Base-by-base conservation (phyloP, 768 basidiomycete genomes). In the Pleurotus sapidus region DNA sequence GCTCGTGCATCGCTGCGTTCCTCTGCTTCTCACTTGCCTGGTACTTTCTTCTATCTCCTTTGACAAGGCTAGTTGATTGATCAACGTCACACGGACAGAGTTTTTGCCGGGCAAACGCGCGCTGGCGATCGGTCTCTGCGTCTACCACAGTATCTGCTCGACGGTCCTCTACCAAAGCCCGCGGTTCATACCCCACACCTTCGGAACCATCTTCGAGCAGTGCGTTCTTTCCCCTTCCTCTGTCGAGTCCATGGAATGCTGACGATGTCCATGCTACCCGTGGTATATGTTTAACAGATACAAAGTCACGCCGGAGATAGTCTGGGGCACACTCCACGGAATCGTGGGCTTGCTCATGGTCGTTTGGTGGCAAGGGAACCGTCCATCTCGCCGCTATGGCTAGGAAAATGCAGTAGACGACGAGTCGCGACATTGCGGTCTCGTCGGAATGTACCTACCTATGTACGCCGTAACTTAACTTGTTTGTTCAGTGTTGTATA, bases 31-130 rank as follows among this genome's bases (percentile, higher is more conserved):
- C 79, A 4, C n/a, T 79, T 94, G 11, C 92, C 91, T 63, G 91
- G 91, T 86, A 46, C 38, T 82, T 75, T 25, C 20, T n/a, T 5
- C 5, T 39, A 46, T 48, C 49, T 53, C 57, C 11, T 39, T 5
- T 30, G 3, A 11, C 17, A 30, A 30, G 11, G 24, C 59, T 40
- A 18, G 17, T 55, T 23, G 9, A 42, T 30, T 43, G n/a, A 53
- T 20, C n/a, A n/a, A n/a, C n/a, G n/a, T 27, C 24, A 9, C 37
- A 27, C 48, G 34, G 20, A n/a, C 60, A 90, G 91, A 93, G 63
- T 92, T 89, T 69, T 73, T 93, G 2, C 92, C 91, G 0, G 91
- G 91, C 9, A 94, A 94, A 74, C 84, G 92, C 14, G 92, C 89
- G 0, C 70, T 93, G 7, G 92, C 88, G 2, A 85, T 94, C 25